Evolutionary conservation across 75 land plant genomes (phyloP).

Genomic region (Pinus taeda): DNA sequence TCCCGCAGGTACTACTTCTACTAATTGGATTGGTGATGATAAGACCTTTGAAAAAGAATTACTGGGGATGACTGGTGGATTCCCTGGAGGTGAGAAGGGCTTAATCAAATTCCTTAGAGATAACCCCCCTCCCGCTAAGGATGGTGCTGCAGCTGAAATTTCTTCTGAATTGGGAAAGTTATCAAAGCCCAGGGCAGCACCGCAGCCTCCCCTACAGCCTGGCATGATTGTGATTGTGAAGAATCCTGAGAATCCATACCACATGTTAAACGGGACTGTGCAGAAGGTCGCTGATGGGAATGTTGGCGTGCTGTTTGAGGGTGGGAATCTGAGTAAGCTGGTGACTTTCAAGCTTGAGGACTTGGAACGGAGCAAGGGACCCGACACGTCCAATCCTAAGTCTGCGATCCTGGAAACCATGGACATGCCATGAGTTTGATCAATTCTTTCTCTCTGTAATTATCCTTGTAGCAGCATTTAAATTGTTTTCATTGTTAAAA

Average conservation of each 20-base stretch:
- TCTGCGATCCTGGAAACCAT: slow-evolving; percentile 66
- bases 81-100: slow-evolving; percentile 94
- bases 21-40: slow-evolving; percentile 9
- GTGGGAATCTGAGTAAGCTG: slow-evolving; percentile 89
- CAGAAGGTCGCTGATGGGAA: slow-evolving; percentile 92
- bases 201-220: slow-evolving; percentile 77
- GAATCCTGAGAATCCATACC: slow-evolving; percentile 63
- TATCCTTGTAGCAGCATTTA: neutral
- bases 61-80: slow-evolving; percentile 82
- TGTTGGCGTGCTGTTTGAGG: slow-evolving; percentile 90
- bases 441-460: neutral
- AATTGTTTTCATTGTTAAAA: too few species aligned
- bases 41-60: slow-evolving; percentile 77
- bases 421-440: neutral
- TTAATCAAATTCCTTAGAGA: slow-evolving; percentile 50
- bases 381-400: slow-evolving; percentile 84
- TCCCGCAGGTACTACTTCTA: neutral
- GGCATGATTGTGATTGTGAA: slow-evolving; percentile 93
- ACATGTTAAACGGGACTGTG: slow-evolving; percentile 86
- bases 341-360: slow-evolving; percentile 70
- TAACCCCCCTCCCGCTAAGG: slow-evolving; percentile 63
- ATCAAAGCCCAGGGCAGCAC: slow-evolving; percentile 54
- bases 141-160: neutral
- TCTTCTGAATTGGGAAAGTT: slow-evolving; percentile 4
- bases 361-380: slow-evolving; percentile 80